Conservation (phyloP, 371 early-diverging fungal species). For the Gilbertella persicaria region DNA sequence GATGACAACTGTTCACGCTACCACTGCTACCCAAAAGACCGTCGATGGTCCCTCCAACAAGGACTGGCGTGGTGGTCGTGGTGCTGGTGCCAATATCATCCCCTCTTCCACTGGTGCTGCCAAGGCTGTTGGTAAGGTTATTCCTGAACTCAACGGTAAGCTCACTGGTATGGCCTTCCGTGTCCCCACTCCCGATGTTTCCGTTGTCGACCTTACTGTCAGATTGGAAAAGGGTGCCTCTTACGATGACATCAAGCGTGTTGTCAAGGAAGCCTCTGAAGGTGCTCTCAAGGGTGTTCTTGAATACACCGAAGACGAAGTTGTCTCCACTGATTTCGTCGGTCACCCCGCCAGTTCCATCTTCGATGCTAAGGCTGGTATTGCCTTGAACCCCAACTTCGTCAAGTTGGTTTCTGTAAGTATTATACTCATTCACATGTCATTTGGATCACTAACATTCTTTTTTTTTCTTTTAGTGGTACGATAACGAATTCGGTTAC, state of each 20-base stretch:
- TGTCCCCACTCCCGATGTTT: slow-evolving; percentile 97
- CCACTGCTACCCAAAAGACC: slow-evolving; percentile 99
- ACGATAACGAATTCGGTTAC: slow-evolving; percentile 95
- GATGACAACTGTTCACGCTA: slow-evolving; percentile 99
- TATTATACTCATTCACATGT: not conserved
- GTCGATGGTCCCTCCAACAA: slow-evolving; percentile 98
- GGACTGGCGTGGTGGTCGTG: slow-evolving; percentile 95
- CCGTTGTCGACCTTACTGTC: slow-evolving; percentile 98
- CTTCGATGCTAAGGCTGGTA: slow-evolving; percentile 98
- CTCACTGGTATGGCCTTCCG: slow-evolving; percentile 99
- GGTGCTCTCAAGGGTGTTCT: slow-evolving; percentile 84
- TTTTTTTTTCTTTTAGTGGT: slow-evolving; percentile 64
- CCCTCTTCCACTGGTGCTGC: slow-evolving; percentile 99
- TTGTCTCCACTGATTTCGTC: slow-evolving; percentile 97
- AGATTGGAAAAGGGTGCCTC: slow-evolving; percentile 87
- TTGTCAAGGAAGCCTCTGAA: slow-evolving; percentile 84
- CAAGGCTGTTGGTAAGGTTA: slow-evolving; percentile 99
- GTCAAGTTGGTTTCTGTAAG: slow-evolving; percentile 84
- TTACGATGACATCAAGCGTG: slow-evolving; percentile 89
- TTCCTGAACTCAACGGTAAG: slow-evolving; percentile 96
- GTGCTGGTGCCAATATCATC: slow-evolving; percentile 97
- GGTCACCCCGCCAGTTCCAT: slow-evolving; percentile 87
- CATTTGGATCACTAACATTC: no score
- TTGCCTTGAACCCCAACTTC: slow-evolving; percentile 93
- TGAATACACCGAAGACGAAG: slow-evolving; percentile 94